Evolutionary conservation across 192 early-diverging fungal species (phyloP).

Genomic region (Coemansia sp.): DNA sequence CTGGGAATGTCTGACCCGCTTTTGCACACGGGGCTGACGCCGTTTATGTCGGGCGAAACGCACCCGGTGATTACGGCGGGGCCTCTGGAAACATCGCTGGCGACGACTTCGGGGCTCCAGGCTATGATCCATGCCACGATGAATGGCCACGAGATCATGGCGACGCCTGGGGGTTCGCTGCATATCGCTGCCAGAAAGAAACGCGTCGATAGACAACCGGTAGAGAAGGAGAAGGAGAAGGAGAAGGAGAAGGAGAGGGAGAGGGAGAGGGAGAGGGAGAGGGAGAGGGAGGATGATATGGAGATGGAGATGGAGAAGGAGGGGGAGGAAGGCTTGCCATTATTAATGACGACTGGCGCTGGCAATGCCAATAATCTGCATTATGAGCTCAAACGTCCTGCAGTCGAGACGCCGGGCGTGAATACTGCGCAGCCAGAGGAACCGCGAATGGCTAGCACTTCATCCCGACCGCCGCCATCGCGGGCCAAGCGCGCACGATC

Average conservation of each 20-base stretch:
- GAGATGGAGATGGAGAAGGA: too few relatives aligned
- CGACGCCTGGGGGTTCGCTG: conserved; percentile 45
- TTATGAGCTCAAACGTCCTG: not conserved
- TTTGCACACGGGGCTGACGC: conserved; percentile 48
- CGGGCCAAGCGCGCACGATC: conserved; percentile 23
- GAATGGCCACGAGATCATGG: conserved; percentile 29
- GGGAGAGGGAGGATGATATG: too few relatives aligned
- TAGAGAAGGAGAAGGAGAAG: not conserved
- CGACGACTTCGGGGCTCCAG: conserved; percentile 34
- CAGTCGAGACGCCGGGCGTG: not conserved
- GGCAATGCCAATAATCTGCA: not conserved
- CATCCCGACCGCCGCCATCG: not conserved
- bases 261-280: not conserved
- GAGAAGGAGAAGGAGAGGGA: not conserved
- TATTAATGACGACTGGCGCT: not conserved
- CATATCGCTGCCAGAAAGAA: conserved; percentile 11
- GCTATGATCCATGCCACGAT: conserved; percentile 33
- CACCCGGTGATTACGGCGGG: conserved; percentile 14
- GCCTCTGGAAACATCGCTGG: conserved; percentile 7
- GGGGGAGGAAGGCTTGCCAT: not conserved
- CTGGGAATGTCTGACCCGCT: conserved; percentile 32
- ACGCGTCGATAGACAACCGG: not conserved
- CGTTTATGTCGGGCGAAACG: conserved; percentile 31
- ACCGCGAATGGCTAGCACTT: not conserved
- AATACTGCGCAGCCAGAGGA: not conserved